Percentiles rank a stretch among this genome's conserved stretches.
Evolutionary conservation across 345 rosid genomes (phyloP).

Genomic region (Salix udensis): DNA sequence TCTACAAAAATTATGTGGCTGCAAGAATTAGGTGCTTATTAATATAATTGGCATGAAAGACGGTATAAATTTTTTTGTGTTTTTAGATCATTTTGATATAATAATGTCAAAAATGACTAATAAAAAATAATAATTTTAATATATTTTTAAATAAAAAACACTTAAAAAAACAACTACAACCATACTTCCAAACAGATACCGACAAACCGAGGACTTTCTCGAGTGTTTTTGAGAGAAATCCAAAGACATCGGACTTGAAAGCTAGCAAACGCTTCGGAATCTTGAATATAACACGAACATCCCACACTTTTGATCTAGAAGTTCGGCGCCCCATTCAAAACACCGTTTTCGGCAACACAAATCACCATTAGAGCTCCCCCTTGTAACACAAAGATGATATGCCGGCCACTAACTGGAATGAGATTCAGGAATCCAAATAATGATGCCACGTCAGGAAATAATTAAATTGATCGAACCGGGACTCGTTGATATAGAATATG

Average conservation of each 20-base stretch:
- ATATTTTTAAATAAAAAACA: too few species aligned
- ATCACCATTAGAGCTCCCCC: not conserved
- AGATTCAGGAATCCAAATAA: not conserved
- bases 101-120: too few species aligned
- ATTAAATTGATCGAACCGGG: not conserved
- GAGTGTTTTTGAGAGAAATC: not conserved
- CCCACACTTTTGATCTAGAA: not conserved
- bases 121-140: too few species aligned
- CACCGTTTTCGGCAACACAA: not conserved
- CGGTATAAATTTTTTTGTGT: too few species aligned
- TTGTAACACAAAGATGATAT: not conserved
- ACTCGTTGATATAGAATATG: too few species aligned
- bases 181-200: too few species aligned
- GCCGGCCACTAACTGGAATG: not conserved
- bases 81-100: too few species aligned
- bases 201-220: not conserved
- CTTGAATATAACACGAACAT: not conserved
- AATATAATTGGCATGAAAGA: not conserved
- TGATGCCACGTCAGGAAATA: not conserved
- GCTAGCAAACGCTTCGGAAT: not conserved
- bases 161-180: too few species aligned
- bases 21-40: not conserved
- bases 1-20: not conserved
- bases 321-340: not conserved
- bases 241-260: not conserved